Evolutionary conservation across 305 asterid species (phyloP), one percentile per base, ranked within the genome.

Genomic region (Solanum hybrid): DNA sequence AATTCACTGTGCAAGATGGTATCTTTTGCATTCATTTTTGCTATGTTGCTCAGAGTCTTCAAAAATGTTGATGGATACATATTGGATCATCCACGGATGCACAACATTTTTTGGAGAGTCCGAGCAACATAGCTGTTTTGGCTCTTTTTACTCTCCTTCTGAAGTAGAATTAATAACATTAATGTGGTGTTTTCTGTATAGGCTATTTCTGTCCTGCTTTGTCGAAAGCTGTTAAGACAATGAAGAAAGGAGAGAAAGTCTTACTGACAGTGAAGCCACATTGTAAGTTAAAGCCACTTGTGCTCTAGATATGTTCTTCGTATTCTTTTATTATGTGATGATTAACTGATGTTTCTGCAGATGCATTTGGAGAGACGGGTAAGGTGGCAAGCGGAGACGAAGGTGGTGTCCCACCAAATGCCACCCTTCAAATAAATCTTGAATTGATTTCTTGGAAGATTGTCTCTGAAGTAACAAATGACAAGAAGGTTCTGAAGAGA

Each of bases 201-300:
- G 92, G 92, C 27, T 85, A 71, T 84, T 91, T 88, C 86, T 91
- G 92, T 80, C 88, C 88, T 85, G 91, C 92, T 42, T 81, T 89
- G 79, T 24, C 90, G 5, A 88, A 89, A 35, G 92, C 90, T 80
- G 76, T 91, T 76, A 91, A 89, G 84, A 89, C 78, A 6, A 90
- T 90, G 92, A 90, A 88, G 88, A 91, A 91, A 38, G 92, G 91
- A 32, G 92, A 91, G 69, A 82, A 31, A 34, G 91, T 38, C 2
- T 12, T 40, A 71, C 10, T 91, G 77, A 85, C 80, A 0, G 91
- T 91, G 38, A 91, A 88, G 71, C 87, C 92, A 73, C 84, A 91
- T 27, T 91, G 92, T 91, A 87, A 82, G 90, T 37, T 24, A 10
- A 73, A 3, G 2, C 34, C 42, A 26, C 8, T 29, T 7, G 32